A percentile compares a stretch with the other conserved stretches of the same genome.
phyloP scores from a whole-genome alignment of 768 basidiomycete species.

The Lactifluus volemus region DNA sequence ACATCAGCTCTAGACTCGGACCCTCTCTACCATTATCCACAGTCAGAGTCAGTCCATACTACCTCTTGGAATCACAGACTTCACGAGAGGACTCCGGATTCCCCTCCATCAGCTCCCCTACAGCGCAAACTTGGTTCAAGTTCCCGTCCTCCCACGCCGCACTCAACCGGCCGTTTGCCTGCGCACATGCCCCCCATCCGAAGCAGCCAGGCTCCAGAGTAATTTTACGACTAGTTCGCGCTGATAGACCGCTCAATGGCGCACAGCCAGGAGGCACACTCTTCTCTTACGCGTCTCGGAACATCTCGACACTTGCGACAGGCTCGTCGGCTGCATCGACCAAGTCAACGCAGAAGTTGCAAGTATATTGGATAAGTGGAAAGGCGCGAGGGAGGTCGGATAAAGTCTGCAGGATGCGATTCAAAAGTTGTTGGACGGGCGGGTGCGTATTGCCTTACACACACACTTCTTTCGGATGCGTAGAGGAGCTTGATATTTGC shows the following conservation, averaged over 20 bases:
- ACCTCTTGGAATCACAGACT: conserved; percentile 27
- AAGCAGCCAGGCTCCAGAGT: no score
- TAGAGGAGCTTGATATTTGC: no score
- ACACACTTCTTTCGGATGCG: neutral
- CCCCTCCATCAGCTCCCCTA: conserved; percentile 42
- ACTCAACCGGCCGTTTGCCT: no score
- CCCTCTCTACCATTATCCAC: conserved; percentile 23
- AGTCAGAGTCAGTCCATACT: conserved; percentile 48
- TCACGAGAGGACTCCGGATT: conserved; percentile 31
- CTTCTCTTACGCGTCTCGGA: no score
- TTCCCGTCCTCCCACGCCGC: no score
- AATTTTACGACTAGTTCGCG: no score
- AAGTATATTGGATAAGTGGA: conserved; percentile 41
- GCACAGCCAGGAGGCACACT: no score
- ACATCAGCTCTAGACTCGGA: conserved; percentile 35
- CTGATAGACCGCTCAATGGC: no score
- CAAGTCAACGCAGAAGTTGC: no score
- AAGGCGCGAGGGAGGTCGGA: conserved; percentile 87
- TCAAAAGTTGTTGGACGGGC: conserved; percentile 81
- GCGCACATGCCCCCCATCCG: no score
- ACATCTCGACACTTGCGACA: no score
- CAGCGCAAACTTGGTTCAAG: neutral
- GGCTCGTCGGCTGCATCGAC: no score
- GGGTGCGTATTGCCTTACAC: conserved; percentile 45
- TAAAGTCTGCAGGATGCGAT: conserved; percentile 86